Evolutionary conservation across 257 asterid species (phyloP).

Genomic region (Galeopsis tetrahit): DNA sequence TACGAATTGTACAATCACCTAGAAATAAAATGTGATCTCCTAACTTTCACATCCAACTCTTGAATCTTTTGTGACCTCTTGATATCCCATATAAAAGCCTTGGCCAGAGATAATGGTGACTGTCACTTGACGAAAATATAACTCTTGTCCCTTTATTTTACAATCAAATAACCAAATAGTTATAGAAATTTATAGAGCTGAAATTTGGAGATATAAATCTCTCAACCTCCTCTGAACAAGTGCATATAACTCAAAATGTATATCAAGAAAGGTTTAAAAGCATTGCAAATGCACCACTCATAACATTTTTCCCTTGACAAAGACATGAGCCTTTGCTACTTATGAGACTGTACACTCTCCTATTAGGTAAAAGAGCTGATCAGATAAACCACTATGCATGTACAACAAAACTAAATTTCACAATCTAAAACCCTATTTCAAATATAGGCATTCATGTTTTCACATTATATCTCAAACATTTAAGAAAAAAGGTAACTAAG

Average conservation of each 20-base stretch:
- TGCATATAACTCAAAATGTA: slow-evolving; percentile 18
- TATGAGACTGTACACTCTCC: slow-evolving; percentile 3
- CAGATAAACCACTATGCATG: slow-evolving; percentile 10
- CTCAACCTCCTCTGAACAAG: neutral
- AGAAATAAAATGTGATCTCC: neutral
- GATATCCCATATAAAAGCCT: slow-evolving; percentile 17
- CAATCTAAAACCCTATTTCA: slow-evolving; percentile 23
- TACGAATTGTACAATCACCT: slow-evolving; percentile 10
- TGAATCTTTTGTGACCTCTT: neutral
- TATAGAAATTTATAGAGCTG: too few species aligned
- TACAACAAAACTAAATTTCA: slow-evolving; percentile 22
- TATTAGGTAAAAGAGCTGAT: slow-evolving; percentile 24
- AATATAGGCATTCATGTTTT: neutral
- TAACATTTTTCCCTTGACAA: slow-evolving; percentile 13
- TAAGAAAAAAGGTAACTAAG: neutral
- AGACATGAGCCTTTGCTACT: neutral
- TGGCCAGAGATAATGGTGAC: slow-evolving; percentile 5
- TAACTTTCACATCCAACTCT: slow-evolving; percentile 16
- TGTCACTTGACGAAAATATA: slow-evolving; percentile 8
- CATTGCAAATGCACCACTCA: slow-evolving; percentile 24
- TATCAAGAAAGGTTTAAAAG: slow-evolving; percentile 15
- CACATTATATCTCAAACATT: slow-evolving; percentile 21
- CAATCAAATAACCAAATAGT: slow-evolving; percentile 14
- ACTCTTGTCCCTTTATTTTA: neutral
- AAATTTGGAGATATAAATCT: neutral